Conservation (phyloP, 140 eudicot species). For the Oenanthe javanica region DNA sequence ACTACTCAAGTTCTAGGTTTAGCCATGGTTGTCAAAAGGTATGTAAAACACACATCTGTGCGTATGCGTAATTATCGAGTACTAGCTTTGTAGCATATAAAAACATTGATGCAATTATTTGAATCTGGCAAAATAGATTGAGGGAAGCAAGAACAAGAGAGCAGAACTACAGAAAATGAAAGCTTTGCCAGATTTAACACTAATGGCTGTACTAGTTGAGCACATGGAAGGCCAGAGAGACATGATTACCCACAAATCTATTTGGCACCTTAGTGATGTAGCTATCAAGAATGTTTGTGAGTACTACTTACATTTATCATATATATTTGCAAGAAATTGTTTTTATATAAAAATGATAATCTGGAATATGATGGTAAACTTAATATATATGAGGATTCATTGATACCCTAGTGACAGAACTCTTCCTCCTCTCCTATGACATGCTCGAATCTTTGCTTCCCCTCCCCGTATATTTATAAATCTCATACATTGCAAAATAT, state of each 20-base stretch:
- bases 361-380: background rate
- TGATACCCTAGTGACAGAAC: too few species aligned
- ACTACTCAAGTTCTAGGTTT: constrained; percentile 38
- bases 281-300: constrained; percentile 84
- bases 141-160: constrained; percentile 24
- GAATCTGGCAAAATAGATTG: constrained; percentile 4
- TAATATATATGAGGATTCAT: too few species aligned
- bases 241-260: constrained; percentile 69
- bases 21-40: constrained; percentile 42
- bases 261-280: constrained; percentile 86
- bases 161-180: constrained; percentile 25
- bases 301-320: constrained; percentile 12
- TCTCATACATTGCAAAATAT: background rate
- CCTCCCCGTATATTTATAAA: background rate
- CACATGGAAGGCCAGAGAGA: constrained; percentile 89
- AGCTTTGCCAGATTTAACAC: constrained; percentile 74
- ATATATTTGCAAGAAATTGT: background rate
- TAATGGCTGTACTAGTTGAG: constrained; percentile 89
- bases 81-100: background rate
- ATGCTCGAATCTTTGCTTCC: background rate
- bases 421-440: background rate
- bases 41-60: background rate
- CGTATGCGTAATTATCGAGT: too few species aligned
- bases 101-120: background rate
- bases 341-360: background rate